Percentiles rank a stretch among this genome's conserved stretches.
Conservation (phyloP, 495 filamentous ascomycete species). For the Penicillium coprophilum region DNA sequence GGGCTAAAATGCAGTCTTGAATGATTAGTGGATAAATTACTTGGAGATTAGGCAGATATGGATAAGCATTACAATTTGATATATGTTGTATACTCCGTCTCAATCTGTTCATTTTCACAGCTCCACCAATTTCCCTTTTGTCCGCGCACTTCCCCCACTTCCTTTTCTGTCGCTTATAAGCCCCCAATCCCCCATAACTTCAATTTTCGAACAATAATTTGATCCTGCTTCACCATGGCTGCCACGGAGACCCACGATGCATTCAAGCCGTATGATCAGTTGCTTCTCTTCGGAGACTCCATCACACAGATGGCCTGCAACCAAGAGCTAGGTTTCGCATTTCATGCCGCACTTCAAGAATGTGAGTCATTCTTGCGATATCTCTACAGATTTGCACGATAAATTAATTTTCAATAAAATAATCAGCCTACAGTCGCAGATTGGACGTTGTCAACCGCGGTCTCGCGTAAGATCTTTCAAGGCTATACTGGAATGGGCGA, state of each 20-base stretch:
- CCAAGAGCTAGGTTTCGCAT: conserved; percentile 63
- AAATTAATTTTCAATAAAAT: conserved; percentile 11
- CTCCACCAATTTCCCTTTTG: conserved; percentile 23
- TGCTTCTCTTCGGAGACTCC: conserved; percentile 81
- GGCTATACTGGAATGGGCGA: background rate
- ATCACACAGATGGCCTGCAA: conserved; percentile 64
- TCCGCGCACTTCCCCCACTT: conserved; percentile 22
- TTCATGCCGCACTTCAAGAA: conserved; percentile 68
- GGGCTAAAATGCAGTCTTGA: too few relatives aligned
- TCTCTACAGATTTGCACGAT: background rate
- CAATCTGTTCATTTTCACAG: too few relatives aligned
- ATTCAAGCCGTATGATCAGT: conserved; percentile 58
- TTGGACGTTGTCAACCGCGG: conserved; percentile 71
- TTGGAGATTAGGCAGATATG: background rate
- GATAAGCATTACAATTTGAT: background rate
- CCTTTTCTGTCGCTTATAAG: conserved; percentile 8
- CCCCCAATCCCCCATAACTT: background rate
- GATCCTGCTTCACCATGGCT: conserved; percentile 6
- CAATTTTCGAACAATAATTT: too few relatives aligned
- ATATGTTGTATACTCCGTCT: too few relatives aligned
- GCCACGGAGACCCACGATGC: conserved; percentile 2
- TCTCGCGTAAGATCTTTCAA: conserved; percentile 48
- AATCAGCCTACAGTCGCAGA: conserved; percentile 57
- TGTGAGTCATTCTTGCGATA: conserved; percentile 46
- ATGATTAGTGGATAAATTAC: background rate